These are phyloP conservation scores for Murraya koenigii DNA, from an alignment of 345 rosid species.

Conservation along the genomic window DNA sequence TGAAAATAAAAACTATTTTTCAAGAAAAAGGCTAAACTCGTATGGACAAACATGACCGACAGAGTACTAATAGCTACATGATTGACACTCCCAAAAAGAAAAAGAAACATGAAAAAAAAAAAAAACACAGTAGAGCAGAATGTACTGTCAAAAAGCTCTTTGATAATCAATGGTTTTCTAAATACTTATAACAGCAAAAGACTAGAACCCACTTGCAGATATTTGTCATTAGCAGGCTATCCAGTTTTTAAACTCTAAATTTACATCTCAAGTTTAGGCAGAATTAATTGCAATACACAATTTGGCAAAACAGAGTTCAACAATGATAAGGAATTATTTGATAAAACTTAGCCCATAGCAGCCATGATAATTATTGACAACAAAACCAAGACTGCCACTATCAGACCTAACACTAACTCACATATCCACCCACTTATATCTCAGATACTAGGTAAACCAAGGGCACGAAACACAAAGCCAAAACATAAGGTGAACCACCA, in stretches of 20 bases:
- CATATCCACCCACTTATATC: not conserved
- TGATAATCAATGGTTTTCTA: not conserved
- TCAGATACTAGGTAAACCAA: not conserved
- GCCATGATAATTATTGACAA: not conserved
- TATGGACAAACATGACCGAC: too few species aligned
- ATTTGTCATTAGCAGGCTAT: not conserved
- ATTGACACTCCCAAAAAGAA: too few species aligned
- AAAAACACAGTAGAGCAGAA: not conserved
- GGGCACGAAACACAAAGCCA: not conserved
- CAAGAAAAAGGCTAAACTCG: not conserved
- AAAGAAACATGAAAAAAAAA: too few species aligned
- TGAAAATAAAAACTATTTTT: too few species aligned
- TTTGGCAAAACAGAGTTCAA: not conserved
- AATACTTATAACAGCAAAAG: not conserved
- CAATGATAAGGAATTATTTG: not conserved
- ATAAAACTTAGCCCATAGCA: not conserved
- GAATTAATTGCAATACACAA: not conserved
- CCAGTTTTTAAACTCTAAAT: not conserved
- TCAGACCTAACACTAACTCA: not conserved
- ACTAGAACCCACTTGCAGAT: not conserved
- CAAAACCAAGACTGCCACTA: not conserved
- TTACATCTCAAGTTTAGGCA: not conserved
- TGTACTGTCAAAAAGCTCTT: not conserved
- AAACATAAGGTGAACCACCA: not conserved
- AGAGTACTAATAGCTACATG: too few species aligned